phyloP scores from a whole-genome alignment of 2,329 filamentous ascomycete genomes.

The Phaeosphaeriaceae sp. region DNA sequence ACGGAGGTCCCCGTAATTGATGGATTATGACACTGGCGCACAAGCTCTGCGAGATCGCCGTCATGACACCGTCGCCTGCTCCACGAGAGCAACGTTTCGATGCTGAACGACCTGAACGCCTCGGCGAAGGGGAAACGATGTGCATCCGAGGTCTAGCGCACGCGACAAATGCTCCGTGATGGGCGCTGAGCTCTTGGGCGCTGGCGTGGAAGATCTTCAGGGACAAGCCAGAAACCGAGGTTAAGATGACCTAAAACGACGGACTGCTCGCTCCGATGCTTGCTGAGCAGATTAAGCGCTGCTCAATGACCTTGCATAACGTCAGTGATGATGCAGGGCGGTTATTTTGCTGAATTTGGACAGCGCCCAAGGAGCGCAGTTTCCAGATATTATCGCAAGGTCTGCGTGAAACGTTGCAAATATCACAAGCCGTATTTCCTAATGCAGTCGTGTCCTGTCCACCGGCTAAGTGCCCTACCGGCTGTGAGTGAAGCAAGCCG shows the following conservation, averaged over 20 bases:
- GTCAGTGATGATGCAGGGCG: slow-evolving; percentile 7
- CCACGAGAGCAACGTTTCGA: background rate
- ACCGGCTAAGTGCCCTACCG: slow-evolving; percentile 38
- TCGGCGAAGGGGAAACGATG: background rate
- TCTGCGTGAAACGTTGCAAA: slow-evolving; percentile 38
- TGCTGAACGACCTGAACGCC: background rate
- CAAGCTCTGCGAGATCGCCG: background rate
- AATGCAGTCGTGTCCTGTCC: slow-evolving; percentile 17
- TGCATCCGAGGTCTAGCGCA: slow-evolving; percentile 7
- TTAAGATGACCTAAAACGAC: slow-evolving; percentile 15
- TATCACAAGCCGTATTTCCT: slow-evolving; percentile 33
- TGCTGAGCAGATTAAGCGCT: slow-evolving; percentile 10
- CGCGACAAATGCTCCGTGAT: slow-evolving; percentile 3
- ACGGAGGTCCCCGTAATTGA: background rate
- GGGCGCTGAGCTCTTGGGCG: slow-evolving; percentile 14
- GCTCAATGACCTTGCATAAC: slow-evolving; percentile 15
- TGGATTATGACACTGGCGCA: background rate
- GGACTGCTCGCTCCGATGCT: slow-evolving; percentile 14
- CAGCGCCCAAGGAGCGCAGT: slow-evolving; percentile 22
- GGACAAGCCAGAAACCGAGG: no score
- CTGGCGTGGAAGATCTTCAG: slow-evolving; percentile 26
- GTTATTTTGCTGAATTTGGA: slow-evolving; percentile 10
- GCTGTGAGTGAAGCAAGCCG: slow-evolving; percentile 21
- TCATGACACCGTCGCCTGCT: background rate
- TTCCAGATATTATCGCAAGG: slow-evolving; percentile 15